These are phyloP conservation scores for Clavariopsis aquatica DNA, from an alignment of 495 filamentous ascomycete genomes.

Conservation along the genomic window DNA sequence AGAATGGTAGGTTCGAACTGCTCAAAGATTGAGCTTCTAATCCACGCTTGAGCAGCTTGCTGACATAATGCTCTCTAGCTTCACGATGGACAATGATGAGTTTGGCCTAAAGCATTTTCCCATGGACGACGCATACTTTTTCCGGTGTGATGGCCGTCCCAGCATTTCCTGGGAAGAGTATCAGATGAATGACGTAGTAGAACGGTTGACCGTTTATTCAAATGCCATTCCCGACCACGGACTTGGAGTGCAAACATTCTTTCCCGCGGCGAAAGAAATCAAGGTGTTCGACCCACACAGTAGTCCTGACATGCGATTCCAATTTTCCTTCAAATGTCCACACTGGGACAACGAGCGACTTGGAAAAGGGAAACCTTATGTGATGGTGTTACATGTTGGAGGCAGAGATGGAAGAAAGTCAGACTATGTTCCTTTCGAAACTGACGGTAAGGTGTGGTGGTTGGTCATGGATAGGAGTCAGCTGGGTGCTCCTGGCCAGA, in stretches of 20 bases:
- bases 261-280: conserved; percentile 60
- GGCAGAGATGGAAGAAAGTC: conserved; percentile 66
- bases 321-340: conserved; percentile 70
- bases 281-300: conserved; percentile 51
- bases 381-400: conserved; percentile 66
- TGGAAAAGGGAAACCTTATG: conserved; percentile 60
- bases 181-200: conserved; percentile 56
- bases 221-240: conserved; percentile 59
- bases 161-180: conserved; percentile 76
- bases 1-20: not conserved
- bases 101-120: conserved; percentile 85
- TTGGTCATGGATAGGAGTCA: conserved; percentile 64
- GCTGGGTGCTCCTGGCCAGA: conserved; percentile 70
- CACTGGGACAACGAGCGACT: conserved; percentile 74
- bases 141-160: conserved; percentile 59
- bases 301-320: conserved; percentile 65
- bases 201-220: conserved; percentile 53
- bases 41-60: not conserved
- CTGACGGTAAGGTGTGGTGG: conserved; percentile 72
- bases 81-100: conserved; percentile 77
- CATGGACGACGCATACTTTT: conserved; percentile 63
- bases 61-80: conserved; percentile 47
- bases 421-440: conserved; percentile 67
- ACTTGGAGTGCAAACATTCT: conserved; percentile 62
- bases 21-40: not conserved